Conservation (phyloP, 129 eudicot genomes). For the Tagetes patula region DNA sequence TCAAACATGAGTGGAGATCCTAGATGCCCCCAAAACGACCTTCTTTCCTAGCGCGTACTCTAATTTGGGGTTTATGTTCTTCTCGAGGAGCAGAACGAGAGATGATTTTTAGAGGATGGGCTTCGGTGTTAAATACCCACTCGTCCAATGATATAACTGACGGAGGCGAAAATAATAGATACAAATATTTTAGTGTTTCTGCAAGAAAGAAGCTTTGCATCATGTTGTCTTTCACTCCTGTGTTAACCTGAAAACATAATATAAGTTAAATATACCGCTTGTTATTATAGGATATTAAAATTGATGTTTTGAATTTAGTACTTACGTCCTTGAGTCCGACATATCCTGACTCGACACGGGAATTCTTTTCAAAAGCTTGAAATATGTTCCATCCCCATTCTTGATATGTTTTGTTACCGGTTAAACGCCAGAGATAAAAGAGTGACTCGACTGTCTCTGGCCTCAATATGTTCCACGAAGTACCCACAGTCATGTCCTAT, state of each 20-base stretch:
- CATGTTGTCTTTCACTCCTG: conserved; percentile 95
- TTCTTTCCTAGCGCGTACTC: conserved; percentile 70
- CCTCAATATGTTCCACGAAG: conserved; percentile 98
- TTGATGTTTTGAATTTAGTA: background rate
- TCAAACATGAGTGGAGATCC: conserved; percentile 7
- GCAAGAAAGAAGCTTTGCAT: conserved; percentile 99
- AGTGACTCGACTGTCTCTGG: conserved; percentile 99
- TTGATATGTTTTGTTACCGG: conserved; percentile 95
- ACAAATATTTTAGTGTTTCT: conserved; percentile 88
- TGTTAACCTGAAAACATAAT: conserved; percentile 61
- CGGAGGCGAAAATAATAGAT: conserved; percentile 89
- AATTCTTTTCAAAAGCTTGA: conserved; percentile 95
- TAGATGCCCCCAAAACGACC: conserved; percentile 64
- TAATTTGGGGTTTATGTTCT: conserved; percentile 36
- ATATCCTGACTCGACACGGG: conserved; percentile 86
- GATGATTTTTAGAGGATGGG: conserved; percentile 82
- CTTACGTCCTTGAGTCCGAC: conserved; percentile 99
- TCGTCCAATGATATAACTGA: conserved; percentile 83
- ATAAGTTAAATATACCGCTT: background rate
- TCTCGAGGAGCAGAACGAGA: conserved; percentile 40
- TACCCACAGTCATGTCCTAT: conserved; percentile 98
- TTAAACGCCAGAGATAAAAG: conserved; percentile 92
- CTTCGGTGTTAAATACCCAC: conserved; percentile 99
- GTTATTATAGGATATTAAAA: background rate
- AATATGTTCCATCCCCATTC: conserved; percentile 99